Evolutionary conservation across 768 basidiomycete genomes (phyloP), one percentile per base, ranked within the genome.

Genomic region (Tephrocybe sp.): DNA sequence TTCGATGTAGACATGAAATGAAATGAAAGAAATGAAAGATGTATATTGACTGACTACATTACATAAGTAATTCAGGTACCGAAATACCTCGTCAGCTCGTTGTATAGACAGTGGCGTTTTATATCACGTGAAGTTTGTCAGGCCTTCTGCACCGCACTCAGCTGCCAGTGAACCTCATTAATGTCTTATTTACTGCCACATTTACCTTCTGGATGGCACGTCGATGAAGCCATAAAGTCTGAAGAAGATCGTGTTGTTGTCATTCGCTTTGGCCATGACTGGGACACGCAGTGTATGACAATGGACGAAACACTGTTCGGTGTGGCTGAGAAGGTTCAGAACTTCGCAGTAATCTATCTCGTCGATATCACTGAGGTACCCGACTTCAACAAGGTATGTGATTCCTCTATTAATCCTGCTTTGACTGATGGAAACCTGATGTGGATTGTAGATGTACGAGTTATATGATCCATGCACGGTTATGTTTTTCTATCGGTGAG

Each of bases 401-500:
- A 13, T 46, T 16, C 12, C 9, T 50, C 12, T 12, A 31, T 32
- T 12, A 4, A n/a, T 1, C 9, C 11, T 45, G 12, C 12, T 16
- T 21, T 24, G 18, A 9, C 39, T 42, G 34, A 46, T 53, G 18
- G 11, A 22, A 28, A 19, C 5, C 11, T 56, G 19, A 40, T 49
- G 25, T 22, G 24, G 34, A 24, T 1, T 35, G 5, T 56, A 96
- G 94, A 98, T 98, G 96, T 98, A 98, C 69, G 97, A 98, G 67
- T 71, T 98, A 67, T 99, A 98, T 65, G 96, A 98, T 63, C 86
- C 90, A 1, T 97, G 93, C 66, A 96, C 96, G 3, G 89, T 96
- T 58, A 97, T 96, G 93, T 96, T 97, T 77, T 96, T 97, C 75
- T 97, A 96, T 70, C 86, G 93, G 93, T 95, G 58, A 35, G 87